A percentile compares a stretch with the other conserved stretches of the same genome.
Evolutionary conservation across 1,284 basidiomycete genomes (phyloP).

Genomic region (Rhodotorula sp.): DNA sequence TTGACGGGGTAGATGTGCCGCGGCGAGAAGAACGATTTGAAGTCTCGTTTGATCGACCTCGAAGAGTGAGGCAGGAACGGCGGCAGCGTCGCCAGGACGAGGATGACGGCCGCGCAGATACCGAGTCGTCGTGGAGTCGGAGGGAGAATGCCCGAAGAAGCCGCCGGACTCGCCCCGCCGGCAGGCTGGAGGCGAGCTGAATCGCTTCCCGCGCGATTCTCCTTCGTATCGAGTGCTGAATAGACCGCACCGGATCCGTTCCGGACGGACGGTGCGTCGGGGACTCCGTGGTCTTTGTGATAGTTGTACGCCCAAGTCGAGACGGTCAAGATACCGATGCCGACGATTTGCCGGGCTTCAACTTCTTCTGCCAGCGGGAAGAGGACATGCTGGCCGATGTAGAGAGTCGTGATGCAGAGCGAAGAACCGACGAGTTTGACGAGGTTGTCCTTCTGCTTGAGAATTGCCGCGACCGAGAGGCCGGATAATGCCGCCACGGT

Average conservation of each 20-base stretch:
- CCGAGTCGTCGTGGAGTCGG: neutral
- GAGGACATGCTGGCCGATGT: slow-evolving; percentile 12
- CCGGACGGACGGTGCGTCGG: neutral
- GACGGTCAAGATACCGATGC: slow-evolving; percentile 18
- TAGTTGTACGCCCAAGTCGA: slow-evolving; percentile 25
- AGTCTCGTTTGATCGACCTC: slow-evolving; percentile 12
- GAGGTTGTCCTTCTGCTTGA: slow-evolving; percentile 19
- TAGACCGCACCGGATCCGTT: neutral
- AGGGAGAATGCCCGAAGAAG: neutral
- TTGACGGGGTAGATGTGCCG: slow-evolving; percentile 11
- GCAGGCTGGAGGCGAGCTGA: neutral
- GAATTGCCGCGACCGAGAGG: slow-evolving; percentile 13
- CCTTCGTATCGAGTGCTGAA: slow-evolving; percentile 1
- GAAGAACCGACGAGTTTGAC: slow-evolving; percentile 19
- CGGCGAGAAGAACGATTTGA: slow-evolving; percentile 13
- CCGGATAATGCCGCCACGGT: slow-evolving; percentile 8
- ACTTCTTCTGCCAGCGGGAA: slow-evolving; percentile 8
- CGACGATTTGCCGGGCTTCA: slow-evolving; percentile 5
- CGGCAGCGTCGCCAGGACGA: slow-evolving; percentile 3
- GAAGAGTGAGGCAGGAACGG: neutral
- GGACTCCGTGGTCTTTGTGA: slow-evolving; percentile 10
- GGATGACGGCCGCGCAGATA: neutral
- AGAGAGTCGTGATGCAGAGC: slow-evolving; percentile 20
- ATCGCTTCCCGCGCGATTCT: slow-evolving; percentile 4
- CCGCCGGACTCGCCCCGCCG: neutral